phyloP scores from a whole-genome alignment of 441 rosid species.

The Erysimum pusillum region DNA sequence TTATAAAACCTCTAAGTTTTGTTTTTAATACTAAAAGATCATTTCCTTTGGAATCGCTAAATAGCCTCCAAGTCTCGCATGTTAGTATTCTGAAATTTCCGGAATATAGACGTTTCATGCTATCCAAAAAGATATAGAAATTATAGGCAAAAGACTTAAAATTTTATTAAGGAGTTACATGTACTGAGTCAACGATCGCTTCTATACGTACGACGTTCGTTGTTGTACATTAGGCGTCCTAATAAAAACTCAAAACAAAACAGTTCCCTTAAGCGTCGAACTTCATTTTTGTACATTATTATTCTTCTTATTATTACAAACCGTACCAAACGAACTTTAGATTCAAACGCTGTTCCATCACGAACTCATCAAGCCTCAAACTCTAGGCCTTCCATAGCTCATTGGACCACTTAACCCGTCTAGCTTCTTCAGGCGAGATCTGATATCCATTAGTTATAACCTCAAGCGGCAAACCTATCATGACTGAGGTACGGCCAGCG shows the following conservation, averaged over 20 bases:
- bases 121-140: background rate
- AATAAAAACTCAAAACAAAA: conserved; percentile 30
- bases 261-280: conserved; percentile 22
- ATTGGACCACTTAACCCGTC: conserved; percentile 56
- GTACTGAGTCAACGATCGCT: conserved; percentile 7
- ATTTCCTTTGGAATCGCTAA: background rate
- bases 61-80: background rate
- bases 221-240: background rate
- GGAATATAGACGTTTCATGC: background rate
- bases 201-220: conserved; percentile 7
- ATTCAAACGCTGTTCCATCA: conserved; percentile 16
- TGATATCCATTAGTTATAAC: conserved; percentile 61
- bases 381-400: conserved; percentile 32
- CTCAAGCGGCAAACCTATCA: conserved; percentile 67
- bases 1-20: background rate
- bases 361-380: conserved; percentile 28
- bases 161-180: background rate
- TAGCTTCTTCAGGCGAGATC: conserved; percentile 67
- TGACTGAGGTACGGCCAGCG: conserved; percentile 65
- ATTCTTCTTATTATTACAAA: conserved; percentile 26
- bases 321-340: conserved; percentile 18
- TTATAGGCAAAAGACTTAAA: background rate
- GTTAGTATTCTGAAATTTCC: background rate
- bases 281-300: conserved; percentile 35
- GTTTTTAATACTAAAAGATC: background rate